Base-by-base conservation (phyloP, 768 basidiomycete genomes). In the Russula griseocarnosa region DNA sequence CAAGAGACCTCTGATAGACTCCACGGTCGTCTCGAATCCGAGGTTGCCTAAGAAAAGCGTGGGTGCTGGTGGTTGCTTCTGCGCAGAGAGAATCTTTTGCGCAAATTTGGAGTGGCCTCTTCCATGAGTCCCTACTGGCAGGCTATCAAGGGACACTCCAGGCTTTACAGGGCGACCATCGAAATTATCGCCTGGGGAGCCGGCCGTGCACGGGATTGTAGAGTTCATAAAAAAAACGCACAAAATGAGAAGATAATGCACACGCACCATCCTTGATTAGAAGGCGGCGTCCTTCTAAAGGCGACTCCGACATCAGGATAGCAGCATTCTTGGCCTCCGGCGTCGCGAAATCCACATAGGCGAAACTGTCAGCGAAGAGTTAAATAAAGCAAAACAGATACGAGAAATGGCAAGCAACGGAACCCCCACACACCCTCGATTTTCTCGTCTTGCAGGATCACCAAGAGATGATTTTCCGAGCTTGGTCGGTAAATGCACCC, bases 11-110 rank as follows among this genome's bases (percentile, higher is more conserved):
- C 84, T 80, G 57, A 97, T 87, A 14, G 83, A 82, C 13, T 83
- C 81, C 28, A 90, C 90, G 7, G 91, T 95, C 14, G 94, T 86
- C 71, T 93, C 90, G 73, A 96, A 98, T 9, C 88, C 86, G 18
- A 98, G 82, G 73, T 98, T 98, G 10, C 96, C 96, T 26, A 98
- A 73, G 80, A 98, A 98, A 14, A 98, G 78, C 8, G 93, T 94
- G 3, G 88, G 86, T 3, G 84, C 90, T 46, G 93, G 83, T 2
- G 86, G 84, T 72, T 94, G 92, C 73, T 89, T 94, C 73, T 95
- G 95, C 32, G 74, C 71, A 36, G 81, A 77, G 20, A 95, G 79
- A 61, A 93, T 90, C 72, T 87, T 92, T 72, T 87, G 87, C 3
- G 88, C 87, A 6, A 82, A 84, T 74, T 90, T 89, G 10, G 89